Evolutionary conservation across 2,329 filamentous ascomycete genomes (phyloP).

Genomic region (Blumeriella jaapii): DNA sequence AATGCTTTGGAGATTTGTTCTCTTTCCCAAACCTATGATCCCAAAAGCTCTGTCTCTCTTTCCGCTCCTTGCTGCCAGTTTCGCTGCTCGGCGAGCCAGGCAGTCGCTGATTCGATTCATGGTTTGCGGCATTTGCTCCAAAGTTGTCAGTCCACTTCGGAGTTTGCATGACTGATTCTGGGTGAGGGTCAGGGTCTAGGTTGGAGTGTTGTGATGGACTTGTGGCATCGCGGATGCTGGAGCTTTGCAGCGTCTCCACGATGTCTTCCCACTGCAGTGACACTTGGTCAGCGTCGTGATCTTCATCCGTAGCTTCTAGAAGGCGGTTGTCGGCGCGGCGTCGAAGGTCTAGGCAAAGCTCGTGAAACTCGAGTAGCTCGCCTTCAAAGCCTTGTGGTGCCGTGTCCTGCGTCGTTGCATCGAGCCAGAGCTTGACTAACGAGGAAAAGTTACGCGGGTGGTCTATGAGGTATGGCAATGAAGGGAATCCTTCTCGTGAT

Average conservation of each 20-base stretch:
- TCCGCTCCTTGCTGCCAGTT: constrained; percentile 12
- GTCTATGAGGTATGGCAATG: constrained; percentile 85
- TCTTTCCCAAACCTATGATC: constrained; percentile 26
- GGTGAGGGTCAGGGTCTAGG: constrained; percentile 4
- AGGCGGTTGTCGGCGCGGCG: constrained; percentile 26
- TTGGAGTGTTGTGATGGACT: constrained; percentile 1
- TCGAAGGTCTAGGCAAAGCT: constrained; percentile 24
- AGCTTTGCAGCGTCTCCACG: constrained; percentile 17
- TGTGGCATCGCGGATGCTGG: constrained; percentile 10
- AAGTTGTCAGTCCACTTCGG: constrained; percentile 15
- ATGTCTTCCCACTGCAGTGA: constrained; percentile 24
- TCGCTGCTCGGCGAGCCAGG: constrained; percentile 21
- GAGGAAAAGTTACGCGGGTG: constrained; percentile 75
- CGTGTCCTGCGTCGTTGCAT: constrained; percentile 30
- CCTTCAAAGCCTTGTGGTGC: constrained; percentile 18
- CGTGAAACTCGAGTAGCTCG: constrained; percentile 25
- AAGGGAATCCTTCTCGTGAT: constrained; percentile 84
- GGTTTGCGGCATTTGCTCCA: constrained; percentile 4
- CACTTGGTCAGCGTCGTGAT: constrained; percentile 16
- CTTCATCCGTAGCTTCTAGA: constrained; percentile 21
- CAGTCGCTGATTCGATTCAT: constrained; percentile 1
- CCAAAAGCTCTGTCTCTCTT: constrained; percentile 26
- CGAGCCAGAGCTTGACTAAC: constrained; percentile 71
- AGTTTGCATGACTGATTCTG: constrained; percentile 6
- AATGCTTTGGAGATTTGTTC: constrained; percentile 17